Evolutionary conservation across 768 basidiomycete species (phyloP).

Genomic region (Xerocomellus chrysenteron): DNA sequence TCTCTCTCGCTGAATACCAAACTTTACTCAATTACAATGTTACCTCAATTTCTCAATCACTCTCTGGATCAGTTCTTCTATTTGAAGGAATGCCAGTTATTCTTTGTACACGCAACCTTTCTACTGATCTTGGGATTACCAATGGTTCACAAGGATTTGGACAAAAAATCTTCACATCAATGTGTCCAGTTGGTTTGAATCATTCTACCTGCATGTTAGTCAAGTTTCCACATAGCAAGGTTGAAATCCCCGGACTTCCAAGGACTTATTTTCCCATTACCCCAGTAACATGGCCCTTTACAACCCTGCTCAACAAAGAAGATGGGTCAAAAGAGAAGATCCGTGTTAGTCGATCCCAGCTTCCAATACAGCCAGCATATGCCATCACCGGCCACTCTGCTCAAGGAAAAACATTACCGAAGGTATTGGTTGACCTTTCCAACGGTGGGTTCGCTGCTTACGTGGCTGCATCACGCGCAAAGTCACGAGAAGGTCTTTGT

Average conservation of each 20-base stretch:
- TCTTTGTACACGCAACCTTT: constrained; percentile 19
- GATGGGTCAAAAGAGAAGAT: background rate
- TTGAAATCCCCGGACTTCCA: constrained; percentile 16
- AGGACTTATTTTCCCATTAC: constrained; percentile 14
- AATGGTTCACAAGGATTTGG: constrained; percentile 33
- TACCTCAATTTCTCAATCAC: too few relatives aligned
- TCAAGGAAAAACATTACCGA: too few relatives aligned
- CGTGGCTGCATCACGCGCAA: too few relatives aligned
- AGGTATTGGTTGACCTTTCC: too few relatives aligned
- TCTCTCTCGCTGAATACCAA: background rate
- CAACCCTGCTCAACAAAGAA: background rate
- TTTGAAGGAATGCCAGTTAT: too few relatives aligned
- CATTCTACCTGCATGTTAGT: too few relatives aligned
- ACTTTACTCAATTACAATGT: background rate
- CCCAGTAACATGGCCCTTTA: constrained; percentile 10
- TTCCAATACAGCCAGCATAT: constrained; percentile 28
- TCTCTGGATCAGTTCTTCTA: too few relatives aligned
- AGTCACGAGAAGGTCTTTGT: too few relatives aligned
- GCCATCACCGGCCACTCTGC: too few relatives aligned
- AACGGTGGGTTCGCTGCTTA: too few relatives aligned
- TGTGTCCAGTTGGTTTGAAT: too few relatives aligned
- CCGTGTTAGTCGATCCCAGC: constrained; percentile 10
- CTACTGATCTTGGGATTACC: constrained; percentile 30
- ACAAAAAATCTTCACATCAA: too few relatives aligned
- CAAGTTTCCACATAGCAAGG: constrained; percentile 19